Conservation (phyloP, 2,329 filamentous ascomycete genomes). For the Tolypocladium amazonense region DNA sequence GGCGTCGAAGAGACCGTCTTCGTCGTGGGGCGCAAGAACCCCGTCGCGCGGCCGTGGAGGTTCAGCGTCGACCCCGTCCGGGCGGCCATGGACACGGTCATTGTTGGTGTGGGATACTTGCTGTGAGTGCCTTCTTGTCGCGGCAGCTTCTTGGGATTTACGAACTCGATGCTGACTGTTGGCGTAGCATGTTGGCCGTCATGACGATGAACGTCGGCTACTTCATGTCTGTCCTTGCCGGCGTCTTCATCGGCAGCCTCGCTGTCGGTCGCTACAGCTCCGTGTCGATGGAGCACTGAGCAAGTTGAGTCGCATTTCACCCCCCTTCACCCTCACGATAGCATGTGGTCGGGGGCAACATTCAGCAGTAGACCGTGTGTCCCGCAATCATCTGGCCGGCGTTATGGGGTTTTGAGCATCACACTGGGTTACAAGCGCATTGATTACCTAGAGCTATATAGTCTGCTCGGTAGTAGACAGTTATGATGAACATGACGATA, state of each 20-base stretch:
- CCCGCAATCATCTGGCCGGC: neutral
- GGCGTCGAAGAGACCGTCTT: slow-evolving; percentile 73
- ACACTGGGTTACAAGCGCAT: neutral
- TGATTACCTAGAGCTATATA: neutral
- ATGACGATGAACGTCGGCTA: slow-evolving; percentile 87
- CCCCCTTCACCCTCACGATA: neutral
- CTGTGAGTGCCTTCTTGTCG: slow-evolving; percentile 50
- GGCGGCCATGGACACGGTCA: slow-evolving; percentile 58
- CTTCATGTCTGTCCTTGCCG: slow-evolving; percentile 68
- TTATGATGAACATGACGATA: neutral
- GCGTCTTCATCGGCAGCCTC: slow-evolving; percentile 79
- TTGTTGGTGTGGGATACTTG: slow-evolving; percentile 71
- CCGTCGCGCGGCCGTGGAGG: slow-evolving; percentile 59
- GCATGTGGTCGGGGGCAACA: neutral
- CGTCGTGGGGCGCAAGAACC: slow-evolving; percentile 51
- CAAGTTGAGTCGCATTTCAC: neutral
- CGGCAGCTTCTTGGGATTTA: neutral
- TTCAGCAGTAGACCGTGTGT: neutral
- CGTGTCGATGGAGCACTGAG: slow-evolving; percentile 32
- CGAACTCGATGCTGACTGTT: neutral
- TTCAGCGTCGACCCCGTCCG: slow-evolving; percentile 69
- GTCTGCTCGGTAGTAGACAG: neutral
- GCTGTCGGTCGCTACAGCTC: slow-evolving; percentile 60
- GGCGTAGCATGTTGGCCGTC: slow-evolving; percentile 74
- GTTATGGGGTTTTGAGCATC: neutral